Evolutionary conservation across 331 rosid genomes (phyloP).

Genomic region (Malus hybrid): DNA sequence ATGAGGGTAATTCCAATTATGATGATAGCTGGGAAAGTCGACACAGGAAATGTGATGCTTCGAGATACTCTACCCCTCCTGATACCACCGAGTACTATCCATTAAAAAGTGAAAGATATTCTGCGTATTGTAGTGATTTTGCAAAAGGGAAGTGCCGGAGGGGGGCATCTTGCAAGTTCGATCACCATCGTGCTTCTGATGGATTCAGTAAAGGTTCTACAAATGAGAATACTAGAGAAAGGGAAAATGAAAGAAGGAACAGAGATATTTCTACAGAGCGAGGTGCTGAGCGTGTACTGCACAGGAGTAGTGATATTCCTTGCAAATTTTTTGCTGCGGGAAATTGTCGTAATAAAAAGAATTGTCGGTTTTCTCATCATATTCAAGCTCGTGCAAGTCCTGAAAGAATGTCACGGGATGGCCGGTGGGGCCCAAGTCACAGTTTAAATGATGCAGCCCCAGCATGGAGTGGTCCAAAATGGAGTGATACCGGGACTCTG

Average conservation of each 20-base stretch:
- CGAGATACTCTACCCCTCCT: conserved; percentile 41
- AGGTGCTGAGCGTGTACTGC: conserved; percentile 47
- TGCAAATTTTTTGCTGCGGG: conserved; percentile 85
- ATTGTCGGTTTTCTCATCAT: conserved; percentile 85
- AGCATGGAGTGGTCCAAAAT: conserved; percentile 40
- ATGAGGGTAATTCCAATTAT: conserved; percentile 48
- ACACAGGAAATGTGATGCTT: conserved; percentile 55
- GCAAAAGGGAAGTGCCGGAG: conserved; percentile 74
- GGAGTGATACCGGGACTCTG: conserved; percentile 33
- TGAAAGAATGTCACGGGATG: conserved; percentile 56
- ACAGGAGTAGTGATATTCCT: conserved; percentile 44
- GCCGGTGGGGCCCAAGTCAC: conserved; percentile 39
- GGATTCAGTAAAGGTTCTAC: conserved; percentile 43
- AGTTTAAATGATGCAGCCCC: conserved; percentile 37
- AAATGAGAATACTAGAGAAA: conserved; percentile 56
- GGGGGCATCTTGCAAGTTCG: conserved; percentile 75
- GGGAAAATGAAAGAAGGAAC: conserved; percentile 62
- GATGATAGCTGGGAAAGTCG: conserved; percentile 76
- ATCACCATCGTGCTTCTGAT: conserved; percentile 60
- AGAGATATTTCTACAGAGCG: conserved; percentile 60
- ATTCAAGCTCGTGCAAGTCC: conserved; percentile 57
- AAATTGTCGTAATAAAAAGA: conserved; percentile 82
- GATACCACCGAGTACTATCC: conserved; percentile 49
- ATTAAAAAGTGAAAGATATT: conserved; percentile 53
- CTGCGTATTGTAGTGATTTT: conserved; percentile 47